phyloP scores from a whole-genome alignment of 73 alveolate genomes.

The Chromera velia region DNA sequence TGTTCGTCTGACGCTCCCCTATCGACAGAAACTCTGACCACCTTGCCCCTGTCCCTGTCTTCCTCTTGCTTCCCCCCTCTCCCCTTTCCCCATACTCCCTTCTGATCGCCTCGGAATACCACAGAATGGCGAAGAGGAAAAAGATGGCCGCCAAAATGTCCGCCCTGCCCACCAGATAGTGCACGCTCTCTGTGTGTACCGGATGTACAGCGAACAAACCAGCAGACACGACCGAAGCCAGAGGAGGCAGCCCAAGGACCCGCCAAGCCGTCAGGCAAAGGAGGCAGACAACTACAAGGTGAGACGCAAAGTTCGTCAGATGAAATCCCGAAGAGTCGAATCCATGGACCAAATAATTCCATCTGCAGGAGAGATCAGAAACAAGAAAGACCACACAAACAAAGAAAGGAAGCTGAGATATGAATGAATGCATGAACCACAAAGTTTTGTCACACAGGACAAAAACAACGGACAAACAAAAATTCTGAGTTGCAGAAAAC shows the following conservation, averaged over 20 bases:
- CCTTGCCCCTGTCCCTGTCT: no score
- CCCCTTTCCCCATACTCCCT: not conserved
- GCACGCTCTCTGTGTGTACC: constrained; percentile 35
- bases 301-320: constrained; percentile 3
- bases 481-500: no score
- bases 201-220: constrained; percentile 22
- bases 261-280: not conserved
- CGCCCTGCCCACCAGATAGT: constrained; percentile 36
- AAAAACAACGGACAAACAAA: no score
- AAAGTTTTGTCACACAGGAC: no score
- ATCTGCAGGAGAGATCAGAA: no score
- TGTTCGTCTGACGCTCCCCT: no score
- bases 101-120: not conserved
- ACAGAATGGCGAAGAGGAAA: not conserved
- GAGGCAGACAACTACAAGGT: not conserved
- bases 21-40: no score
- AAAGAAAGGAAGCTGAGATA: no score
- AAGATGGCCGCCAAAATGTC: constrained; percentile 15
- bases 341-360: constrained; percentile 20
- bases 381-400: no score
- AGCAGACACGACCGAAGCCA: not conserved
- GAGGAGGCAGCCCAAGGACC: not conserved
- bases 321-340: constrained; percentile 23
- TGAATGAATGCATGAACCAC: no score
- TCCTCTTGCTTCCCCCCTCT: not conserved